phyloP scores from a whole-genome alignment of 805 yeast genomes.

The Priceomyces carsonii region DNA sequence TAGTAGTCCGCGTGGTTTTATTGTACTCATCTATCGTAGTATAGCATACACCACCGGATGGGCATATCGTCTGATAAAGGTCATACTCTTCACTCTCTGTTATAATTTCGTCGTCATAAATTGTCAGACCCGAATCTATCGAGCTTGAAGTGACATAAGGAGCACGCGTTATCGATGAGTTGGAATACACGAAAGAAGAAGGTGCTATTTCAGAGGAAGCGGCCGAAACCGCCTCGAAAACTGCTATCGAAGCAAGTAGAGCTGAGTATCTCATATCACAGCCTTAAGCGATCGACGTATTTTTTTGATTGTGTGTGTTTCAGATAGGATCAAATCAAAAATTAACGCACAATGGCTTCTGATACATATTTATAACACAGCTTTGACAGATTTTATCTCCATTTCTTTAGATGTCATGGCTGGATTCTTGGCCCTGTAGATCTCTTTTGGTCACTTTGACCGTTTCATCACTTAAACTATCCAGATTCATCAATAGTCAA shows the following conservation, averaged over 20 bases:
- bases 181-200: slow-evolving; percentile 19
- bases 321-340: too few relatives aligned
- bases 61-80: slow-evolving; percentile 34
- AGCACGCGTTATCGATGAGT: slow-evolving; percentile 13
- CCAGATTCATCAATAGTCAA: too few relatives aligned
- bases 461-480: too few relatives aligned
- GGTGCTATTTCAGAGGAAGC: slow-evolving; percentile 17
- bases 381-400: too few relatives aligned
- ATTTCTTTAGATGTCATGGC: too few relatives aligned
- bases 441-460: too few relatives aligned
- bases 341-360: too few relatives aligned
- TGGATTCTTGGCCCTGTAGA: too few relatives aligned
- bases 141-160: slow-evolving; percentile 9
- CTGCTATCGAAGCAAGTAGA: slow-evolving; percentile 12
- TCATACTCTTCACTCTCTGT: slow-evolving; percentile 16
- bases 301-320: too few relatives aligned
- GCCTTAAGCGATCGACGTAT: slow-evolving; percentile 3
- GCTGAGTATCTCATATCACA: slow-evolving; percentile 5
- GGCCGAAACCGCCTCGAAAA: slow-evolving; percentile 21
- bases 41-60: slow-evolving; percentile 24
- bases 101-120: slow-evolving; percentile 24
- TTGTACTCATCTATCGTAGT: slow-evolving; percentile 35
- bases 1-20: slow-evolving; percentile 35
- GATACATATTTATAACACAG: too few relatives aligned
- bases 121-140: slow-evolving; percentile 11